Conservation (phyloP, 2,329 filamentous ascomycete genomes). For the Aspergillus sp. region DNA sequence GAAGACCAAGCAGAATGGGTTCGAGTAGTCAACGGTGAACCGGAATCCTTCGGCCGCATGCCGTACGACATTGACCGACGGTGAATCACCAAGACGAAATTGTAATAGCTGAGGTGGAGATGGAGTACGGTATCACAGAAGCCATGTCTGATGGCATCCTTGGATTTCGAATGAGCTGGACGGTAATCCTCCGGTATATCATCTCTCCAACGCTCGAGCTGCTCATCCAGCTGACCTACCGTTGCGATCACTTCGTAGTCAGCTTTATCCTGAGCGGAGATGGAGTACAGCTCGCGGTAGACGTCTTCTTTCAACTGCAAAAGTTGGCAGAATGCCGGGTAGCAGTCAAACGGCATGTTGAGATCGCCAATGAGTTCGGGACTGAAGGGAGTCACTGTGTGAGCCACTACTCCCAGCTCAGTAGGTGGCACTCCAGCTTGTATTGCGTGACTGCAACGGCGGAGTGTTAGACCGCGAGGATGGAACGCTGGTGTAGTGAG, state of each 20-base stretch:
- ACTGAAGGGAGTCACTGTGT: not conserved
- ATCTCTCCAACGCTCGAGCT: conserved; percentile 7
- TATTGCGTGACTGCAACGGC: not conserved
- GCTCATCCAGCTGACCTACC: conserved; percentile 3
- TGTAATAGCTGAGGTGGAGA: not conserved
- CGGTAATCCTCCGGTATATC: conserved; percentile 9
- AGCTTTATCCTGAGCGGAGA: not conserved
- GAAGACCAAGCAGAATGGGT: not conserved
- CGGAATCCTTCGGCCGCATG: not conserved
- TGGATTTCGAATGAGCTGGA: not conserved
- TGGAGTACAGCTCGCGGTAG: conserved; percentile 8
- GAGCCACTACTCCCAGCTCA: not conserved
- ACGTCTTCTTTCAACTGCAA: not conserved
- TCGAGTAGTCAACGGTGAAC: too few relatives aligned
- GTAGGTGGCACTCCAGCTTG: not conserved
- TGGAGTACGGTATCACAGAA: not conserved
- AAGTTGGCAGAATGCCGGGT: not conserved
- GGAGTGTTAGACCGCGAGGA: not conserved
- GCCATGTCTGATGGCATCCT: not conserved
- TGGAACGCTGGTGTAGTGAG: too few relatives aligned
- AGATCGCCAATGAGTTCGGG: not conserved
- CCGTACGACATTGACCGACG: not conserved
- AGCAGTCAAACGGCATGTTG: conserved; percentile 1
- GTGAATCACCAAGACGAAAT: not conserved
- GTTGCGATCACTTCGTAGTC: conserved; percentile 1